A percentile compares a stretch with the other conserved stretches of the same genome.
Evolutionary conservation across 2,329 filamentous ascomycete species (phyloP).

Genomic region (Mariannaea sp.): DNA sequence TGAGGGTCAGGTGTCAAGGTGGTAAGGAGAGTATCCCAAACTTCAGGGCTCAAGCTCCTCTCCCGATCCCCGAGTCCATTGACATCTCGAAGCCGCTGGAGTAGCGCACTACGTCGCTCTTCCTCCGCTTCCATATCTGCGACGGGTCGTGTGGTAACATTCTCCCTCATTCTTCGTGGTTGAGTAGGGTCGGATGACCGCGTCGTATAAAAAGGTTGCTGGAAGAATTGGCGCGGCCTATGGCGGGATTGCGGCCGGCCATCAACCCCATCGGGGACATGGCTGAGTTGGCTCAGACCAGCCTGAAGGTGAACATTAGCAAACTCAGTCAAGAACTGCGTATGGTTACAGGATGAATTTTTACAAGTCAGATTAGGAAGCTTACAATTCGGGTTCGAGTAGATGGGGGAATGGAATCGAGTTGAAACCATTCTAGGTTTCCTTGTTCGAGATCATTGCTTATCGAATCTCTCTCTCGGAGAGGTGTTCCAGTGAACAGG

Average conservation of each 20-base stretch:
- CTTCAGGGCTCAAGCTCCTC: slow-evolving; percentile 77
- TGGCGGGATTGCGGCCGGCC: background rate
- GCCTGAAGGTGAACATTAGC: slow-evolving; percentile 21
- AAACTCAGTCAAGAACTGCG: background rate
- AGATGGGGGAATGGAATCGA: slow-evolving; percentile 28
- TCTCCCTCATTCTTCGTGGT: slow-evolving; percentile 4
- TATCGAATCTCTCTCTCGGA: slow-evolving; percentile 16
- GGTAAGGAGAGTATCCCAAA: slow-evolving; percentile 80
- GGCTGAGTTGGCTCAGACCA: slow-evolving; percentile 1
- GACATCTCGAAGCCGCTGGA: slow-evolving; percentile 38
- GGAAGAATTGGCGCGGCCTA: slow-evolving; percentile 3
- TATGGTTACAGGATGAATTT: background rate
- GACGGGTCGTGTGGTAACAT: background rate
- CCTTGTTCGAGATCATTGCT: slow-evolving; percentile 21
- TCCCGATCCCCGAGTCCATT: slow-evolving; percentile 86
- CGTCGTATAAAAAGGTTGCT: slow-evolving; percentile 5
- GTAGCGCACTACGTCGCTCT: slow-evolving; percentile 8
- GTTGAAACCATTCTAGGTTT: slow-evolving; percentile 35
- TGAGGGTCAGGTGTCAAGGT: slow-evolving; percentile 83
- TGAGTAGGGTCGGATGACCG: no score
- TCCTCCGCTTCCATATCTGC: background rate
- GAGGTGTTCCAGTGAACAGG: slow-evolving; percentile 30
- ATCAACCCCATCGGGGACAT: background rate
- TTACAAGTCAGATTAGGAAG: background rate
- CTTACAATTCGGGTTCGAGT: slow-evolving; percentile 34